Evolutionary conservation across 1,139 yeast genomes (phyloP).

Genomic region (Blastobotrys capitulatus): DNA sequence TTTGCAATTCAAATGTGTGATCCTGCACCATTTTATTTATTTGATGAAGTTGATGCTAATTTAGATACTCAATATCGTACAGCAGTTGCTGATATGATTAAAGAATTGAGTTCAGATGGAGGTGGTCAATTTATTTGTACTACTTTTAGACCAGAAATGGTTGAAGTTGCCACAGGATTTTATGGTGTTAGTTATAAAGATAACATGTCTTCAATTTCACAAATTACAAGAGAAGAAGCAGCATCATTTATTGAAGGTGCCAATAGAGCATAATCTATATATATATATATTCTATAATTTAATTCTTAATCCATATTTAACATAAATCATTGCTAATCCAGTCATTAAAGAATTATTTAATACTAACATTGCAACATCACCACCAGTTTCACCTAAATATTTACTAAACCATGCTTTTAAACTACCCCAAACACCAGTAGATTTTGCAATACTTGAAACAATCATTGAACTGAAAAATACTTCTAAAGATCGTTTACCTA

Average conservation of each 20-base stretch:
- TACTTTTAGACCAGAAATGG: slow-evolving; percentile 90
- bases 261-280: not conserved
- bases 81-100: slow-evolving; percentile 76
- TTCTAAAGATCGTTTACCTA: slow-evolving; percentile 31
- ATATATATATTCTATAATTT: slow-evolving; percentile 8
- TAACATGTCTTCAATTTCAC: slow-evolving; percentile 74
- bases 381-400: slow-evolving; percentile 19
- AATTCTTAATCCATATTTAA: slow-evolving; percentile 20
- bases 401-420: slow-evolving; percentile 10
- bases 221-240: slow-evolving; percentile 69
- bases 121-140: slow-evolving; percentile 83
- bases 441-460: slow-evolving; percentile 17
- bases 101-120: slow-evolving; percentile 47
- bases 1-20: slow-evolving; percentile 92
- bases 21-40: slow-evolving; percentile 93
- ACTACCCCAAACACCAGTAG: slow-evolving; percentile 14
- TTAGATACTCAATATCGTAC: slow-evolving; percentile 88
- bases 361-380: slow-evolving; percentile 19
- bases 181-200: slow-evolving; percentile 83
- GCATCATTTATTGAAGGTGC: slow-evolving; percentile 65
- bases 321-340: slow-evolving; percentile 20
- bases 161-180: slow-evolving; percentile 78
- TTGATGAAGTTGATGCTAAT: slow-evolving; percentile 96
- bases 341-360: slow-evolving; percentile 22
- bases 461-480: slow-evolving; percentile 27